Base-by-base conservation (phyloP, 345 rosid genomes). In the Citrus trifoliata region DNA sequence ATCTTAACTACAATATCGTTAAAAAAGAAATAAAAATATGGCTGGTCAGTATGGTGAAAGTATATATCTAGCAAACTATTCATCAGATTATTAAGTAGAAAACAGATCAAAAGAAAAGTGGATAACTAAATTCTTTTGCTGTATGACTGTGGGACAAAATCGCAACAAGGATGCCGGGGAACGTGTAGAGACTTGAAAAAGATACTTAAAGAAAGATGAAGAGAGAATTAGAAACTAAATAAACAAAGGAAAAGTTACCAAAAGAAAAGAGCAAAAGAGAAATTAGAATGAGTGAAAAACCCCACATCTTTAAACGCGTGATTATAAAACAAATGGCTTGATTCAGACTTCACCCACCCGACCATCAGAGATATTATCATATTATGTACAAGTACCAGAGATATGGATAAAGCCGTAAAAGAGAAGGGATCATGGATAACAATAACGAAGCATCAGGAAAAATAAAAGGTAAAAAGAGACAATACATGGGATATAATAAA, bases 281-380 rank as follows among this genome's bases (percentile, higher is more conserved):
- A 58, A 62, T 75, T 46, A 71, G 70, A 60, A 83, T 19, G 67
- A 73, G 63, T 37, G 69, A 53, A 53, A 18, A 53, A 67, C 72
- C 80, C 82, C 75, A 59, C 82, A 67, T 85, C 84, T 85, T 83
- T 83, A 83, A 83, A 78, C 81, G 81, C 86, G 84, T 85, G 88
- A 81, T 85, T 79, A 70, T 59, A 78, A 82, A 77, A 78, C 71
- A 71, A 78, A 42, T 77, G 65, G 51, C 55, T 35, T 76, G 38
- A 40, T 40, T 38, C n/a, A 75, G 71, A 76, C 74, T 73, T 67
- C 18, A 42, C 51, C 14, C 51, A 42, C 51, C 46, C 0, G 0
- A 40, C 13, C 46, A 40, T 40, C 13, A 40, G 46, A 40, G 13
- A 40, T 40, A 10, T 40, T 40, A 40, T 40, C 51, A 42, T 42